Evolutionary conservation across 31 red algal species (phyloP).

Genomic region (Asparagopsis taxiformis): DNA sequence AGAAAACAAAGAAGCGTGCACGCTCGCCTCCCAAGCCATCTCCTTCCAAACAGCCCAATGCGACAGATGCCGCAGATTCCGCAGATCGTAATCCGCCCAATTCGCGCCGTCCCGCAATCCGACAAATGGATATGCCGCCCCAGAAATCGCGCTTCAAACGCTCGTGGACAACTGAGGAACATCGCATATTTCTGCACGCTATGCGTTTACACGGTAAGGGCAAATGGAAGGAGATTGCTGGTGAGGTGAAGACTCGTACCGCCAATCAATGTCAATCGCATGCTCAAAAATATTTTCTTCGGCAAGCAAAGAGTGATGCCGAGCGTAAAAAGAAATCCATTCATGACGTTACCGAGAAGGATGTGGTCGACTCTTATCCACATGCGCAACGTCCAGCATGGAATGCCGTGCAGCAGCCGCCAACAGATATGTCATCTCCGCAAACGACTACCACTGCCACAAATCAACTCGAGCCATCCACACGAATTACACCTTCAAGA

Average conservation of each 20-base stretch:
- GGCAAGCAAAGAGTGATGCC: conserved; percentile 37
- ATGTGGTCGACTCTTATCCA: neutral
- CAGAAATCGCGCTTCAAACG: conserved; percentile 65
- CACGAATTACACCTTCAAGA: no score
- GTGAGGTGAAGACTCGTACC: conserved; percentile 68
- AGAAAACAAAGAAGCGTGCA: no score
- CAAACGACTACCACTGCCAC: no score
- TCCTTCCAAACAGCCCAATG: no score
- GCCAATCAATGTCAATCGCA: conserved; percentile 88
- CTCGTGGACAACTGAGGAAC: conserved; percentile 82
- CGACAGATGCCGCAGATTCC: no score
- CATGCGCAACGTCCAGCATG: no score
- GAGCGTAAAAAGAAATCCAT: conserved; percentile 71
- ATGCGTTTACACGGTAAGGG: conserved; percentile 62
- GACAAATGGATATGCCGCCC: conserved; percentile 25
- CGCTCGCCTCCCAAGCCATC: no score
- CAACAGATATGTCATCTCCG: no score
- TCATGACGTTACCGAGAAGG: conserved; percentile 40
- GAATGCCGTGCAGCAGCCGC: no score
- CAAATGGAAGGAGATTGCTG: conserved; percentile 89
- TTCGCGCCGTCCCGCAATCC: conserved; percentile 1
- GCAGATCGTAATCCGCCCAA: no score
- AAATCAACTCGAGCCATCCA: no score
- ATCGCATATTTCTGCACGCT: conserved; percentile 71
- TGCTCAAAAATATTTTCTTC: conserved; percentile 87